Evolutionary conservation across 75 land plant genomes (phyloP).

Genomic region (Adiantum capillusveneris): DNA sequence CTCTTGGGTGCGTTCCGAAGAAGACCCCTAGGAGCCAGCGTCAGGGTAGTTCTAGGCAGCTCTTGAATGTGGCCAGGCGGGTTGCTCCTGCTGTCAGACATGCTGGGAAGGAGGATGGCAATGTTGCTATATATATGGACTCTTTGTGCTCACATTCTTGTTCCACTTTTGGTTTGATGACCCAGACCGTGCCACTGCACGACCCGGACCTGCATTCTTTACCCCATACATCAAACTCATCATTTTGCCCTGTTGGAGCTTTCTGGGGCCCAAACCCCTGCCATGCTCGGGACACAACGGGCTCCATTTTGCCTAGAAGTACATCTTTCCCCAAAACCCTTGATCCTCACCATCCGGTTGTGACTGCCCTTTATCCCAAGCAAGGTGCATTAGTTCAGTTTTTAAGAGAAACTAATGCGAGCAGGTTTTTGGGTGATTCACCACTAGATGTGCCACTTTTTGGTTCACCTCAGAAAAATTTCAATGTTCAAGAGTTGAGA

Average conservation of each 20-base stretch:
- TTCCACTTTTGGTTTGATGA: neutral
- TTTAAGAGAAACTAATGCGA: too few species aligned
- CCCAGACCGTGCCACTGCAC: too few species aligned
- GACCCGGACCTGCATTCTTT: neutral
- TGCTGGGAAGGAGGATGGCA: neutral
- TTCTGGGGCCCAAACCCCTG: neutral
- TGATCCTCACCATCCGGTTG: too few species aligned
- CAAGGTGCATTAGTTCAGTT: too few species aligned
- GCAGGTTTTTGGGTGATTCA: too few species aligned
- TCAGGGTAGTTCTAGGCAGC: conserved; percentile 18
- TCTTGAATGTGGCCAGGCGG: neutral
- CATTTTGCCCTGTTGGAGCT: neutral
- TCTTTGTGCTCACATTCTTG: neutral
- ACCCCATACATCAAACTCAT: neutral
- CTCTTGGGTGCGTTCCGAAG: conserved; percentile 44
- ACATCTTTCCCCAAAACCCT: neutral
- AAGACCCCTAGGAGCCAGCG: conserved; percentile 42
- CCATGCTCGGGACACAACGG: neutral
- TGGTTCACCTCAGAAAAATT: too few species aligned
- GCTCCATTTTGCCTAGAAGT: too few species aligned
- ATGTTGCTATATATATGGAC: neutral
- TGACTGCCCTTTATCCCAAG: too few species aligned
- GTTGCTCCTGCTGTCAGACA: neutral
- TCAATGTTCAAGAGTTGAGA: too few species aligned
- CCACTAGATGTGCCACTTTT: too few species aligned